Evolutionary conservation across 495 filamentous ascomycete species (phyloP).

Genomic region (Penicillium taxi): DNA sequence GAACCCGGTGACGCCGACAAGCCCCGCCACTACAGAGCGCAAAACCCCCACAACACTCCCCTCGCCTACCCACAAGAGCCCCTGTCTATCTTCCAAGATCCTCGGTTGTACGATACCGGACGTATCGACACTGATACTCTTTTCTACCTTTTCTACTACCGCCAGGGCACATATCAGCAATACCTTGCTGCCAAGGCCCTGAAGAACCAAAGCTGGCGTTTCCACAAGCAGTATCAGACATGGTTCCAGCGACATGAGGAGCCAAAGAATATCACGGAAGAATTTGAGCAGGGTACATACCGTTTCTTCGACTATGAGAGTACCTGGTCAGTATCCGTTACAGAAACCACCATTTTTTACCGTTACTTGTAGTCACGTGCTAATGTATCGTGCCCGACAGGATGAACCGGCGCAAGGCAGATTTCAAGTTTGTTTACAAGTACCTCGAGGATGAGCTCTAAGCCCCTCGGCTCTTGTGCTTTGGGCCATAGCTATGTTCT

Average conservation of each 20-base stretch:
- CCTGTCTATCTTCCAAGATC: conserved; percentile 82
- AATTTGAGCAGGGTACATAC: conserved; percentile 97
- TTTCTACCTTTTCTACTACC: conserved; percentile 99
- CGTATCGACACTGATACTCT: conserved; percentile 90
- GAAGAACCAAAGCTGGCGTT: conserved; percentile 95
- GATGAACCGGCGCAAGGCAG: conserved; percentile 98
- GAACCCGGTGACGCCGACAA: conserved; percentile 71
- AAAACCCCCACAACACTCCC: conserved; percentile 68
- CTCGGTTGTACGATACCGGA: conserved; percentile 62
- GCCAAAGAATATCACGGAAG: conserved; percentile 95
- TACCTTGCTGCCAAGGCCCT: conserved; percentile 92
- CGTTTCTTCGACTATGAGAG: conserved; percentile 99
- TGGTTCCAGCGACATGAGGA: conserved; percentile 99
- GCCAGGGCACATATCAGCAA: conserved; percentile 91
- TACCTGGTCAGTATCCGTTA: conserved; percentile 67
- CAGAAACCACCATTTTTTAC: neutral
- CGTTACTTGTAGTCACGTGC: conserved; percentile 4
- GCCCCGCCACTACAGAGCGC: conserved; percentile 74
- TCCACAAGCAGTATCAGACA: conserved; percentile 98
- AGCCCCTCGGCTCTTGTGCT: too few species aligned
- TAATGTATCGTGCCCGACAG: conserved; percentile 39
- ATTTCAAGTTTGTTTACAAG: conserved; percentile 98
- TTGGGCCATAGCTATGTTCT: too few species aligned
- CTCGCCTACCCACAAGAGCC: conserved; percentile 89
- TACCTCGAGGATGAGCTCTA: conserved; percentile 89